These are phyloP conservation scores for Diaporthe batatas DNA, from an alignment of 2,329 filamentous ascomycete species.

Conservation along the genomic window DNA sequence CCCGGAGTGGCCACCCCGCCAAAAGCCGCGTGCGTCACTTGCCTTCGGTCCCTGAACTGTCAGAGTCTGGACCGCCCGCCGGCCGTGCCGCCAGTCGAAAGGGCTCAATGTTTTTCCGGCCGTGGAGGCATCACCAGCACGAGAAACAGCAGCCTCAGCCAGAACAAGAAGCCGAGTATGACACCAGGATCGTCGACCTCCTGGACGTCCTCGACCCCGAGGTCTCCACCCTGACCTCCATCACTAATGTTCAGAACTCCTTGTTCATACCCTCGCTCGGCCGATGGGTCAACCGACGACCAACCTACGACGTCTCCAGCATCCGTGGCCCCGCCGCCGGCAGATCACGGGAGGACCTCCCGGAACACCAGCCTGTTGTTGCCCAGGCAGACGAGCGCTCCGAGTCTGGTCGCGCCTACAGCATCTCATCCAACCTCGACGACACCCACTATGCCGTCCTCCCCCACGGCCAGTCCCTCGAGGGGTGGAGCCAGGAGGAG, in stretches of 20 bases:
- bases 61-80: not conserved
- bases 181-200: slow-evolving; percentile 49
- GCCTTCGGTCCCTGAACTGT: slow-evolving; percentile 39
- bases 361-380: slow-evolving; percentile 41
- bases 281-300: slow-evolving; percentile 78
- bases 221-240: slow-evolving; percentile 83
- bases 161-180: slow-evolving; percentile 43
- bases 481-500: slow-evolving; percentile 82
- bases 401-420: slow-evolving; percentile 53
- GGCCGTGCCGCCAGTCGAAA: slow-evolving; percentile 11
- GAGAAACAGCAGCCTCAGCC: slow-evolving; percentile 9
- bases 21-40: slow-evolving; percentile 17
- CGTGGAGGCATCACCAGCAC: slow-evolving; percentile 11
- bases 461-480: slow-evolving; percentile 78
- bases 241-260: slow-evolving; percentile 92
- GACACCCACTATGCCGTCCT: slow-evolving; percentile 83
- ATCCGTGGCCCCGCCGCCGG: slow-evolving; percentile 46
- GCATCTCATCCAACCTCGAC: slow-evolving; percentile 76
- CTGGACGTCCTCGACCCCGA: slow-evolving; percentile 74
- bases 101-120: slow-evolving; percentile 32
- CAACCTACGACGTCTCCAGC: slow-evolving; percentile 80
- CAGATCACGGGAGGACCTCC: slow-evolving; percentile 45
- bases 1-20: not conserved
- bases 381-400: slow-evolving; percentile 46
- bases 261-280: slow-evolving; percentile 89